A percentile compares a stretch with the other conserved stretches of the same genome.
These are phyloP conservation scores for Globisporangium spiculum DNA, from an alignment of 352 stramenopile genomes.

Conservation along the genomic window DNA sequence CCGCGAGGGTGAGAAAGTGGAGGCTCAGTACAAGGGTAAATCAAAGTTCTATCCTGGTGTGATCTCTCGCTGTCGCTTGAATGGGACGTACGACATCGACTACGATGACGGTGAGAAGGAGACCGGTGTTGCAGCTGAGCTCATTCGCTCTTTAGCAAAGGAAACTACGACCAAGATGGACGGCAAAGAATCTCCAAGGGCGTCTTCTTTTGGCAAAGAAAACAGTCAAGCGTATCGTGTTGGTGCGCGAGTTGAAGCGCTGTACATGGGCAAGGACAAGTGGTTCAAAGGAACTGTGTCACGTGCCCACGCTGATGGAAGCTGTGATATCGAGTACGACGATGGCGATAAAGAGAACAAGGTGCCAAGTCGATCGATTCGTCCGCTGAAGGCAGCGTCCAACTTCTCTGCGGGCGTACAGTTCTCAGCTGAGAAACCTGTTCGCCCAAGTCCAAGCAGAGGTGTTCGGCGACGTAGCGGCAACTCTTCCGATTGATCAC, in stretches of 20 bases:
- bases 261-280: constrained; percentile 56
- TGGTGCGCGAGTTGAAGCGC: constrained; percentile 43
- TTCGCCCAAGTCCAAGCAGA: not conserved
- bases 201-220: not conserved
- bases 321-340: not conserved
- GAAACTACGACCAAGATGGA: not conserved
- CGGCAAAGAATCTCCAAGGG: not conserved
- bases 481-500: not conserved
- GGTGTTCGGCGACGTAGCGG: not conserved
- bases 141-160: not conserved
- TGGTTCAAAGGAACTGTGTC: constrained; percentile 46
- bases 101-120: not conserved
- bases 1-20: too few relatives aligned
- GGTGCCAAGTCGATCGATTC: not conserved
- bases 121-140: not conserved
- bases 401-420: not conserved
- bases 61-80: not conserved
- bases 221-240: constrained; percentile 4
- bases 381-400: not conserved
- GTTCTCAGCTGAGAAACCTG: not conserved
- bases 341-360: not conserved
- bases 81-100: not conserved
- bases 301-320: not conserved
- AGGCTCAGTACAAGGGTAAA: not conserved
- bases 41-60: not conserved